Percentiles rank a stretch among this genome's conserved stretches.
Evolutionary conservation across 202 grass and related monocot genomes (phyloP).

Genomic region (Tripidium arundinaceum): DNA sequence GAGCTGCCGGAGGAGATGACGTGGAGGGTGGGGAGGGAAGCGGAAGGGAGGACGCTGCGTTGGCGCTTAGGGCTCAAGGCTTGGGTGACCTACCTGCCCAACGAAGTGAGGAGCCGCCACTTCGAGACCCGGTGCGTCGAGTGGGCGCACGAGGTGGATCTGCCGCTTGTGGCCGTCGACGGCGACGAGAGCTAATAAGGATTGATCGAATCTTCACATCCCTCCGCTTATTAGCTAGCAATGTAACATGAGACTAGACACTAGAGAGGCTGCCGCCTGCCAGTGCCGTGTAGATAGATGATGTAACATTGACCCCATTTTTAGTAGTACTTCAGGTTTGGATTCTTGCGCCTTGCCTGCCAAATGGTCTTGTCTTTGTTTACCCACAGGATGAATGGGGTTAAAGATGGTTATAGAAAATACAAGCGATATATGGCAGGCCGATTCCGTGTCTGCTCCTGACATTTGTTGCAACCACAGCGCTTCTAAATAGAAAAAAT

Average conservation of each 20-base stretch:
- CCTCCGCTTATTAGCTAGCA: too few relatives aligned
- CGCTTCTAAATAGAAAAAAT: background rate
- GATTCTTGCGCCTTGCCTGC: background rate
- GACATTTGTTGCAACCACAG: slow-evolving; percentile 3
- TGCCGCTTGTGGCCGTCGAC: slow-evolving; percentile 37
- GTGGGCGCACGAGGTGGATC: slow-evolving; percentile 81
- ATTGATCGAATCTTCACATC: background rate
- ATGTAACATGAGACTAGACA: too few relatives aligned
- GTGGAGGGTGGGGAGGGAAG: slow-evolving; percentile 76
- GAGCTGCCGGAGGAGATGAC: slow-evolving; percentile 67
- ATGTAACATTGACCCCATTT: background rate
- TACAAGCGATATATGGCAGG: background rate
- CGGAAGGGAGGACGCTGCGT: slow-evolving; percentile 53
- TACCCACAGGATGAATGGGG: background rate
- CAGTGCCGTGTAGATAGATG: too few relatives aligned
- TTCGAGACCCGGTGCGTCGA: slow-evolving; percentile 70
- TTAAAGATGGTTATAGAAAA: background rate
- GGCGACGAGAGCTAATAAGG: background rate
- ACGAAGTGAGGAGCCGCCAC: slow-evolving; percentile 63
- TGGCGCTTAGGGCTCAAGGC: slow-evolving; percentile 68
- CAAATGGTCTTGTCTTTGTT: background rate
- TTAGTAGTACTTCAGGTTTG: too few relatives aligned
- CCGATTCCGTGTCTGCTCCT: background rate
- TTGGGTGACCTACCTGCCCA: slow-evolving; percentile 78
- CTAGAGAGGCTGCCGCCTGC: too few relatives aligned